Evolutionary conservation across 1,284 basidiomycete genomes (phyloP), one percentile per base, ranked within the genome.

Genomic region (Puccinia brachypodii): DNA sequence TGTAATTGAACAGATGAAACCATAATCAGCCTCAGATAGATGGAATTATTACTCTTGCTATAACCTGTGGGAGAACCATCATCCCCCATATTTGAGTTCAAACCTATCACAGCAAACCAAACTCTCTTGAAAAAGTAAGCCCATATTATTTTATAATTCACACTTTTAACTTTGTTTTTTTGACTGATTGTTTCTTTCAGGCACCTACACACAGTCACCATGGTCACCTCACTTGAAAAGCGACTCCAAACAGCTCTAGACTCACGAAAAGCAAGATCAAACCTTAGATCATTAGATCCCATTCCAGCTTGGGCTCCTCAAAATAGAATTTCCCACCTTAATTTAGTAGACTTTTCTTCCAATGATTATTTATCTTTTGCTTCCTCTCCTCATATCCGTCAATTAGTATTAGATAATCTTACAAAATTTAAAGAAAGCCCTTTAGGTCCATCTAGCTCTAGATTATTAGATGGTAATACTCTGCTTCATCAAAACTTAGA

Each of bases 341-440:
- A 85, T 81, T 85, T 87, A 31, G 85, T 88, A 82, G 94, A 96
- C 86, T 95, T 96, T 87, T 92, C 90, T 42, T 93, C 94, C 16
- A 98, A 98, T 87, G 96, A 98, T 88, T 98, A 98, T 87, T 92
- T 98, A 82, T 95, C 94, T 0, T 89, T 99, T 33, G 89, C 94
- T 0, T 87, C 88, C 3, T 93, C 91, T 0, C 83, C 88, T 0
- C 83, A 85, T 22, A 89, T 96, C 8, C 91, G 91, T 62, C 64
- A 85, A 0, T 87, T 87, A 14, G 92, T 94, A 84, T 88, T 95
- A 64, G 38, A 84, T 2, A 89, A 90, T 82, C 88, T 95, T 1
- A 82, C 87, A 2, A 78, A 83, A 0, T 87, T 90, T 0, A 89
- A 90, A 0, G 87, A 91, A 0, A 83, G 84, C 40, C 89, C 95